Conservation (phyloP, 306 rosid species). For the Sicyos baderoa region DNA sequence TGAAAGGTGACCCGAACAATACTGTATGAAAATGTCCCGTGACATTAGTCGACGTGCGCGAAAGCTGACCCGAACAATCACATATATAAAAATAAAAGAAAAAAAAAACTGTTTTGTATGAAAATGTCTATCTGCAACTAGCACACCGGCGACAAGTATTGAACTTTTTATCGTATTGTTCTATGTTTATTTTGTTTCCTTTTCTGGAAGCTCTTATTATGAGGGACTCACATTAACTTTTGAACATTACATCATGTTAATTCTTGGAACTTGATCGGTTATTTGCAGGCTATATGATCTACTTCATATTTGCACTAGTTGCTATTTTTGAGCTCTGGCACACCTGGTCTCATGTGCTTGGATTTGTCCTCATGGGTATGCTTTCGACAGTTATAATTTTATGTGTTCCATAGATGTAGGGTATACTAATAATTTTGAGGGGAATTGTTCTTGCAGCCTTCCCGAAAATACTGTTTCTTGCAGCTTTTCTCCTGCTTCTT, state of each 20-base stretch:
- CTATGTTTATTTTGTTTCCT: conserved; percentile 1
- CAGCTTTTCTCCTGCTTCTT: conserved; percentile 56
- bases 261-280: conserved; percentile 12
- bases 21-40: too few species aligned
- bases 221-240: neutral
- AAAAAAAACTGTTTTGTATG: too few species aligned
- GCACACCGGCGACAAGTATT: neutral
- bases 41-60: too few species aligned
- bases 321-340: conserved; percentile 49
- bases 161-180: neutral
- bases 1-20: too few species aligned
- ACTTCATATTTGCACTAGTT: conserved; percentile 41
- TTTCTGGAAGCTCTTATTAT: conserved; percentile 1
- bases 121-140: neutral
- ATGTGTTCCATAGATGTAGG: conserved; percentile 6
- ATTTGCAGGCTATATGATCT: conserved; percentile 51
- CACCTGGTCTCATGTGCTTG: conserved; percentile 47
- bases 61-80: too few species aligned
- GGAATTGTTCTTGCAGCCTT: conserved; percentile 41
- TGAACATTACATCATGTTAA: conserved; percentile 1
- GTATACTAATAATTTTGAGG: conserved; percentile 23
- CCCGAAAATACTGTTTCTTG: conserved; percentile 56
- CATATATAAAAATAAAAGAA: too few species aligned
- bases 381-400: conserved; percentile 17
- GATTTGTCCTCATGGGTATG: conserved; percentile 63